Evolutionary conservation across 2,329 filamentous ascomycete species (phyloP).

Genomic region (Arthrobotrys entomopaga): DNA sequence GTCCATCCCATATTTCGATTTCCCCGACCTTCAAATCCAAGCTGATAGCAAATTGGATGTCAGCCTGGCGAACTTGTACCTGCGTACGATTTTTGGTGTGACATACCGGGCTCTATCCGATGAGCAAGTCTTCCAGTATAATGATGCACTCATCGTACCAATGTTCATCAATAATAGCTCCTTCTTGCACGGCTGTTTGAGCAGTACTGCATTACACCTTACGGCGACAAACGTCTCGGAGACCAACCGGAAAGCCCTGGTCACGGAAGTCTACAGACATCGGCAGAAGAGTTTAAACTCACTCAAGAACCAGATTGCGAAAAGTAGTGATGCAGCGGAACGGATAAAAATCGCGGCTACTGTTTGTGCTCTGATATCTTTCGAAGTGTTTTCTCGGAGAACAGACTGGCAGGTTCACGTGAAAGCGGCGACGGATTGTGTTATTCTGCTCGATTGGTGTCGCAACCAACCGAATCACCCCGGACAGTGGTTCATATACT

Average conservation of each 20-base stretch:
- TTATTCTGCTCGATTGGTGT: constrained; percentile 44
- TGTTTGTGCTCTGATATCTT: constrained; percentile 53
- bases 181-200: constrained; percentile 51
- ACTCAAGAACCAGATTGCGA: constrained; percentile 42
- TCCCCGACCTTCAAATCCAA: constrained; percentile 44
- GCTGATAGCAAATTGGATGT: constrained; percentile 44
- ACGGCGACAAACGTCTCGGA: constrained; percentile 48
- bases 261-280: constrained; percentile 49
- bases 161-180: constrained; percentile 53
- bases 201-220: constrained; percentile 49
- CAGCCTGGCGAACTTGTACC: constrained; percentile 49
- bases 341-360: constrained; percentile 53
- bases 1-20: constrained; percentile 13
- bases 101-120: constrained; percentile 54
- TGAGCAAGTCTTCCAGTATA: constrained; percentile 46
- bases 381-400: constrained; percentile 48
- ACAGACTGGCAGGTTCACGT: constrained; percentile 53
- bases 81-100: constrained; percentile 48
- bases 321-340: constrained; percentile 18
- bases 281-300: constrained; percentile 50
- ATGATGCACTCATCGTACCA: constrained; percentile 51
- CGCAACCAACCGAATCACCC: constrained; percentile 37
- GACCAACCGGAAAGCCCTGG: constrained; percentile 37
- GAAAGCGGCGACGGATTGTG: constrained; percentile 53
- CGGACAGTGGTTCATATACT: constrained; percentile 54